A percentile compares a stretch with the other conserved stretches of the same genome.
These are phyloP conservation scores for Adansonia digitata DNA, from an alignment of 345 rosid species.

Conservation along the genomic window DNA sequence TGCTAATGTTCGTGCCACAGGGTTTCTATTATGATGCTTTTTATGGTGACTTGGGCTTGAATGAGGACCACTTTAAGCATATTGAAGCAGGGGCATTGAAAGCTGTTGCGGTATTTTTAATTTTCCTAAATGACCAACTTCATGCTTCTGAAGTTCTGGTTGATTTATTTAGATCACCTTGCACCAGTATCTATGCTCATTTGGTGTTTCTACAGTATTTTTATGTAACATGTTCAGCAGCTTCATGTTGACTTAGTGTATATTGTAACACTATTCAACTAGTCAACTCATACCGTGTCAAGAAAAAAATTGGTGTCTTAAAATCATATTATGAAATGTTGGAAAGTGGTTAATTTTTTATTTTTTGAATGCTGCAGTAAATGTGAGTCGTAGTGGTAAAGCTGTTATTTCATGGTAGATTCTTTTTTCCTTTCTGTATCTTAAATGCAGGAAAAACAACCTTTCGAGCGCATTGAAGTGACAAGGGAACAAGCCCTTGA, in stretches of 20 bases:
- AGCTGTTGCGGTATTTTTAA: conserved; percentile 64
- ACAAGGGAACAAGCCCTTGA: conserved; percentile 82
- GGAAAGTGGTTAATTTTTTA: neutral
- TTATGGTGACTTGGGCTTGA: conserved; percentile 83
- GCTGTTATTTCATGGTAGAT: conserved; percentile 1
- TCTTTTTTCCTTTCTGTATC: neutral
- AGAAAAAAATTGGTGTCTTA: neutral
- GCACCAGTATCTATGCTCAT: neutral
- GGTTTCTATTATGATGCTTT: conserved; percentile 98
- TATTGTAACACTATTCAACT: neutral
- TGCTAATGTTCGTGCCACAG: conserved; percentile 36
- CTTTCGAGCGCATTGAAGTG: conserved; percentile 96
- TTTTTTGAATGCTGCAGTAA: neutral
- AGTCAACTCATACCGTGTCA: neutral
- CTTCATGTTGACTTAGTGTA: neutral
- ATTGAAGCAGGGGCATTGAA: conserved; percentile 65
- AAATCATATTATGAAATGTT: neutral
- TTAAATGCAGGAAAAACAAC: conserved; percentile 62
- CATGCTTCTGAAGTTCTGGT: too few relatives aligned
- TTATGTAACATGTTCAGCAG: too few relatives aligned
- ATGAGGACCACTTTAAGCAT: conserved; percentile 76
- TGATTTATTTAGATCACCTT: neutral
- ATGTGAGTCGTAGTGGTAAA: neutral
- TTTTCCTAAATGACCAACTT: neutral
- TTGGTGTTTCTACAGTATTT: conserved; percentile 7